Evolutionary conservation across 805 yeast genomes (phyloP), one percentile per base, ranked within the genome.

Genomic region (Nakazawaea populi): DNA sequence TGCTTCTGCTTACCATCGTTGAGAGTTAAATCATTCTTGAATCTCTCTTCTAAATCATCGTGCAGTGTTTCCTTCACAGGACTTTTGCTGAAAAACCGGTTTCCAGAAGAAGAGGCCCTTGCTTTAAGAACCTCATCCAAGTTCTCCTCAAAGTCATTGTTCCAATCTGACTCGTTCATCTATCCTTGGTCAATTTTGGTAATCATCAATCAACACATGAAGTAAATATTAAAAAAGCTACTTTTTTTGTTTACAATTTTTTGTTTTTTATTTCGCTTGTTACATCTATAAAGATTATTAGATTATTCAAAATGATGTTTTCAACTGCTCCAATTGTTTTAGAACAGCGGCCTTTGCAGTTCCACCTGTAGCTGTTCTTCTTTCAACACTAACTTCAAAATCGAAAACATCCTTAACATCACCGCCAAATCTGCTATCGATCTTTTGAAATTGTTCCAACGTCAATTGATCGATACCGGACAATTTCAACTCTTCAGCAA

Each of bases 361-460:
- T 58, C 99, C 99, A 55, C 99, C 99, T 51, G 83, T 90, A 24
- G 98, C 96, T 47, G 85, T 82, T 73, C 99, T 88, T 77, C 96
- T 87, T 74, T 94, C 99, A 28, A 94, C 98, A 64, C 96, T 87
- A 54, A 78, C 82, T 65, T 94, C 98, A 66, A 92, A 94, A 70
- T 92, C 77, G 64, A 94, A 94, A n/a, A 88, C 89, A 42, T 82
- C 85, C 54, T 70, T 78, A 11, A 94, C 96, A 65, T 94, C 98
- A 8, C 72, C 77, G 42, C 71, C 85, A 62, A 94, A 94, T 68
- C 98, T 79, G 1, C 72, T 49, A 63, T 94, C 98, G 57, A 94
- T 91, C 36, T 70, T 58, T 68, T 89, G 74, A 69, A 87, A 89
- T 67, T 92, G 96, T 48, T 78, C 86, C 47, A 88, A 66, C 4